These are phyloP conservation scores for Rhizopus arrhizus DNA, from an alignment of 371 early-diverging fungal genomes.

Conservation along the genomic window DNA sequence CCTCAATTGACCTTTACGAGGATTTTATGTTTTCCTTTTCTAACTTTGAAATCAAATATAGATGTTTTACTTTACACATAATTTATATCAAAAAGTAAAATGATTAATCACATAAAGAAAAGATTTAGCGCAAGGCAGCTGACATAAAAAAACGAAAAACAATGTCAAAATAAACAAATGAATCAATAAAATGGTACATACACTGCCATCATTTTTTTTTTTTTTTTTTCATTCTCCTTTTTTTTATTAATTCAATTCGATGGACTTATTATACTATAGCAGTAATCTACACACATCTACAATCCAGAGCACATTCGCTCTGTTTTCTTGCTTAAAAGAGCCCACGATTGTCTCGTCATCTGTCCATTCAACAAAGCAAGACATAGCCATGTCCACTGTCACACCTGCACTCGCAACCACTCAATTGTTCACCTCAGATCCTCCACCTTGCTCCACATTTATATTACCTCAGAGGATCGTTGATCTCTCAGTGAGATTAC, in stretches of 20 bases:
- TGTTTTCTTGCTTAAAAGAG: conserved; percentile 1
- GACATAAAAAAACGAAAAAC: too few species aligned
- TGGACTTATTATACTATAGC: neutral
- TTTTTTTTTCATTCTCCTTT: neutral
- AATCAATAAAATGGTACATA: too few species aligned
- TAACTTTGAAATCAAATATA: too few species aligned
- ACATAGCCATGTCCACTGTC: conserved; percentile 15
- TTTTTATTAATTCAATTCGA: neutral
- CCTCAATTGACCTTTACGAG: too few species aligned
- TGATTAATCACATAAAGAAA: too few species aligned
- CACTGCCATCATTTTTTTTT: too few species aligned
- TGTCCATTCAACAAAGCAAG: neutral
- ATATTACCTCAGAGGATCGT: conserved; percentile 10
- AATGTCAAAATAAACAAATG: too few species aligned
- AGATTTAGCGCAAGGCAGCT: too few species aligned
- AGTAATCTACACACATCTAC: conserved; percentile 21
- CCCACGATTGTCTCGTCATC: neutral
- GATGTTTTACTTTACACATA: too few species aligned
- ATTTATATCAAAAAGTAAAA: too few species aligned
- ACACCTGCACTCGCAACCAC: conserved; percentile 25
- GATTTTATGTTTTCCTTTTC: too few species aligned
- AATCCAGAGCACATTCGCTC: conserved; percentile 8
- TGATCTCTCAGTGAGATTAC: conserved; percentile 10
- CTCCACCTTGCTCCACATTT: conserved; percentile 3
- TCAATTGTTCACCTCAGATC: conserved; percentile 12